Base-by-base conservation (phyloP, 768 basidiomycete genomes). In the Trametopsis cervina region DNA sequence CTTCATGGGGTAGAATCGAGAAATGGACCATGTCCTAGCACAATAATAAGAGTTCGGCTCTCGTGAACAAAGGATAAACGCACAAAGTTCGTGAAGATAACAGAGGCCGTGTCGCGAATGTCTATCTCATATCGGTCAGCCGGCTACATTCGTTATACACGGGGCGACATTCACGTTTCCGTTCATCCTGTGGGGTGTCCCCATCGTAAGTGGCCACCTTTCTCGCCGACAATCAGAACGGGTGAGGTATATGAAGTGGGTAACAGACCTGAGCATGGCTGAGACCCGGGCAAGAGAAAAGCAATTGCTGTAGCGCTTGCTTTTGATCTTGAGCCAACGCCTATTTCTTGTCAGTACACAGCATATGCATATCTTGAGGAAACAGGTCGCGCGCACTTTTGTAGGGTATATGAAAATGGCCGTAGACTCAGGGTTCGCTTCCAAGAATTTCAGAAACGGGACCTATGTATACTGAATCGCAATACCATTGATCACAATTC, bases 291-390 rank as follows among this genome's bases (percentile, higher is more conserved):
- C 79, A 82, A 7, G 70, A 67, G 46, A 57, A 71, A 0, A 93
- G 57, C 12, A 95, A 60, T 46, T 83, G 80, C 49, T 85, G 77
- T 42, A 94, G 63, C 1, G 85, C 81, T 3, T 69, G 66, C 54
- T 74, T 80, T 63, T 95, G 91, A 58, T 95, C 91, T 65, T 95
- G 91, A 1, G 92, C 91, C 35, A 95, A 69, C 13, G 91, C 91
- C 85, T 90, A 39, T 5, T n/a, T 36, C 27, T 40, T n/a, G n/a
- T n/a, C n/a, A n/a, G n/a, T n/a, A n/a, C n/a, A n/a, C n/a, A n/a
- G n/a, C n/a, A n/a, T n/a, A n/a, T n/a, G n/a, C n/a, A n/a, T n/a
- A n/a, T n/a, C n/a, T n/a, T n/a, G 4, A 36, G 17, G 2, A 15
- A 9, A 21, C 1, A n/a, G 12, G 12, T 15, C 21, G 15, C 18